Evolutionary conservation across 2,329 filamentous ascomycete species (phyloP).

Genomic region (Xenoacremonium recifei): DNA sequence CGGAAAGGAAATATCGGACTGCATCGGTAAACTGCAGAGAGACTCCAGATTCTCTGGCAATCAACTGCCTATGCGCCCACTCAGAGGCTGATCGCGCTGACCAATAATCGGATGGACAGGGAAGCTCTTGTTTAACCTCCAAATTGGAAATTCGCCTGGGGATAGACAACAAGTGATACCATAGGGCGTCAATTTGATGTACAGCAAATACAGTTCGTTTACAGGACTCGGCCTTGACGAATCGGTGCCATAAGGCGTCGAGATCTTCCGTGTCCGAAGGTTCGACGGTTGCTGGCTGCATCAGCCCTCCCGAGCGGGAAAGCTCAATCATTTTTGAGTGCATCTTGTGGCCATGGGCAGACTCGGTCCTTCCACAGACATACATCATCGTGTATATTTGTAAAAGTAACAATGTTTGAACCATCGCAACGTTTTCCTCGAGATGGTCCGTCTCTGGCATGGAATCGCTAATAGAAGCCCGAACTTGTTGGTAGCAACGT

Average conservation of each 20-base stretch:
- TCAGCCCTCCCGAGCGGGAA: constrained; percentile 33
- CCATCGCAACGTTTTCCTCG: constrained; percentile 22
- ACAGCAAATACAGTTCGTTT: constrained; percentile 42
- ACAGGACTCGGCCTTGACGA: constrained; percentile 35
- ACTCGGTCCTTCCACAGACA: constrained; percentile 35
- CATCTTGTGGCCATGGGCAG: constrained; percentile 34
- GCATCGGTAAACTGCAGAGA: constrained; percentile 34
- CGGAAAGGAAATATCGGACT: constrained; percentile 34
- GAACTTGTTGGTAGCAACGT: not conserved
- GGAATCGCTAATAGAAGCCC: not conserved
- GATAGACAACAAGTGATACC: constrained; percentile 41
- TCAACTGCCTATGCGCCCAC: constrained; percentile 32
- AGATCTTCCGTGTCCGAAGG: constrained; percentile 28
- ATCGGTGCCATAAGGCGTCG: constrained; percentile 37
- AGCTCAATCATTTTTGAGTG: constrained; percentile 40
- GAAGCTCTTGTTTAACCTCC: constrained; percentile 44
- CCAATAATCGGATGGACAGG: constrained; percentile 38
- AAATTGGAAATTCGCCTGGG: constrained; percentile 36
- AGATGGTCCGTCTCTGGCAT: constrained; percentile 5
- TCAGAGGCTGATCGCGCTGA: constrained; percentile 33
- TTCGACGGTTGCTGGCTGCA: constrained; percentile 28
- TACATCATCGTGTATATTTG: constrained; percentile 44
- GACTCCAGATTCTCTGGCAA: constrained; percentile 7
- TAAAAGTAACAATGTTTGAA: constrained; percentile 39
- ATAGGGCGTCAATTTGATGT: constrained; percentile 42